Base-by-base conservation (phyloP, 768 basidiomycete species). In the Sarcodon sp. region DNA sequence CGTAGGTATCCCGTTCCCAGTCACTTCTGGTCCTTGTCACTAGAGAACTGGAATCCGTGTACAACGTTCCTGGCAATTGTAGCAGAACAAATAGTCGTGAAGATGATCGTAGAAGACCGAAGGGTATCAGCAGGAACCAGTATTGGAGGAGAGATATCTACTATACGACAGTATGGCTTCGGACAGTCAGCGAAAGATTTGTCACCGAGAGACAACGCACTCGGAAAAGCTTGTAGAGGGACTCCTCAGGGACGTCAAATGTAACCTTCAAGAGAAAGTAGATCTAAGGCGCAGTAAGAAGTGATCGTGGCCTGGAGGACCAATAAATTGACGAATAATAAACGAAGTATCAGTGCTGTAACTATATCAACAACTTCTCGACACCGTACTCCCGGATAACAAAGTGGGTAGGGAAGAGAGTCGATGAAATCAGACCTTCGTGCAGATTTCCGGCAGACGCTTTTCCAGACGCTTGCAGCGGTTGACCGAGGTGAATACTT, bases 221-320 rank as follows among this genome's bases (percentile, higher is more conserved):
- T 44, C 91, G 73, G 50, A 91, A 77, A 18, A 89, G 63, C 27
- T 80, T 68, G 58, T 90, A 97, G 0, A 94, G 66, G 0, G 69
- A 60, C 62, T 93, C 87, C 56, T 93, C 88, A 32, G 75, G 72
- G 1, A 92, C 66, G 58, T 96, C 87, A 55, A 94, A 97, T 6
- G 76, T 66, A n/a, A 94, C 75, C 50, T 77, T 76, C 45, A 97
- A 58, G 7, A 67, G 7, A 91, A 66, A 33, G 77, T 68, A 1
- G 57, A 55, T 12, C 63, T 57, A 15, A 92, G 63, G 31, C 59
- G 50, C 3, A 61, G 64, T 27, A 87, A 66, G 1, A 88, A 65
- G n/a, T 61, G 58, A 41, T 83, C 77, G 60, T 79, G 68, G 12
- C 76, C 77, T 34, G 81, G 62, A 16, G 73, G 56, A 18, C 83